Evolutionary conservation across 345 rosid species (phyloP).

Genomic region (Geranium rotundifolium): DNA sequence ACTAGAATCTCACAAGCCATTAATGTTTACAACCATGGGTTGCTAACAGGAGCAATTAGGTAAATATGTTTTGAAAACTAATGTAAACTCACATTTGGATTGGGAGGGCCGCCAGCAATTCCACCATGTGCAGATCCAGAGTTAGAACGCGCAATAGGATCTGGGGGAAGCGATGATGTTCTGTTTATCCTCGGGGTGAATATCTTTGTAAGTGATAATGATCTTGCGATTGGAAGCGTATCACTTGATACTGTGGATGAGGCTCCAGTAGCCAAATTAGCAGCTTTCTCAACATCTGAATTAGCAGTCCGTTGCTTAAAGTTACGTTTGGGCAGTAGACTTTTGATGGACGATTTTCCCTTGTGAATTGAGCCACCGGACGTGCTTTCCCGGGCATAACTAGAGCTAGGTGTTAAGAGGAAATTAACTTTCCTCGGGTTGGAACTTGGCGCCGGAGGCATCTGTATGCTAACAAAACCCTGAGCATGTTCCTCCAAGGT

Average conservation of each 20-base stretch:
- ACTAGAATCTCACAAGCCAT: neutral
- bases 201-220: conserved; percentile 66
- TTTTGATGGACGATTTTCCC: conserved; percentile 56
- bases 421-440: conserved; percentile 84
- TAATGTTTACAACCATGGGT: neutral
- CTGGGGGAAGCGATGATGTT: conserved; percentile 73
- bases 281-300: conserved; percentile 48
- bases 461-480: conserved; percentile 43
- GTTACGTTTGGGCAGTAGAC: conserved; percentile 48
- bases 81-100: conserved; percentile 42
- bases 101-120: conserved; percentile 25
- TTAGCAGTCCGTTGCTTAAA: conserved; percentile 41
- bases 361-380: conserved; percentile 44
- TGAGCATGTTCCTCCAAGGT: conserved; percentile 26
- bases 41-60: neutral
- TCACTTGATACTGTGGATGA: conserved; percentile 31
- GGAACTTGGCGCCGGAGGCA: conserved; percentile 65
- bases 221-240: conserved; percentile 61
- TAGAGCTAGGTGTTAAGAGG: conserved; percentile 42
- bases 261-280: conserved; percentile 21
- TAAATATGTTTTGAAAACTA: neutral
- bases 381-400: conserved; percentile 21
- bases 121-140: conserved; percentile 37
- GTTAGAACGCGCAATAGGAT: conserved; percentile 29
- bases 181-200: conserved; percentile 76